Conservation (phyloP, 345 rosid genomes). For the Brassica juncea region DNA sequence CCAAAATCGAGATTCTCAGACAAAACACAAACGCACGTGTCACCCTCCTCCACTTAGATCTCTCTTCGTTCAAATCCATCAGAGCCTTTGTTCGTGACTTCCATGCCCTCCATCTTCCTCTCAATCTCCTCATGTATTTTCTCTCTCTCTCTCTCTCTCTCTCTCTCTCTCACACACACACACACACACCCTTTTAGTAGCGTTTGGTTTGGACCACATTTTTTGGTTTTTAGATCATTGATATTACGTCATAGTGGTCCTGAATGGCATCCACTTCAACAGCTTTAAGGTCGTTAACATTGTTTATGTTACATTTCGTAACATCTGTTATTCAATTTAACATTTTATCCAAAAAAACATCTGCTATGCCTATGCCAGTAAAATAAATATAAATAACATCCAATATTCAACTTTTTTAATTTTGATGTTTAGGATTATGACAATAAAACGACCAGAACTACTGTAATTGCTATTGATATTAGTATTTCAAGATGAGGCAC, state of each 20-base stretch:
- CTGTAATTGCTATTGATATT: not conserved
- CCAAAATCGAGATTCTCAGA: conserved; percentile 44
- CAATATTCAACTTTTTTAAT: not conserved
- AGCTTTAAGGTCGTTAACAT: not conserved
- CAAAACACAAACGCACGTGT: conserved; percentile 44
- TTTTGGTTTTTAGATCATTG: conserved; percentile 17
- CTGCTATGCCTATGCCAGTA: not conserved
- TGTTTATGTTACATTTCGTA: not conserved
- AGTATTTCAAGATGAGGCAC: not conserved
- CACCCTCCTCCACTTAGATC: conserved; percentile 39
- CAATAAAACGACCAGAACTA: not conserved
- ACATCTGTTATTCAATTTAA: not conserved
- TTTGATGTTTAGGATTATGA: not conserved
- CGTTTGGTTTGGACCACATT: conserved; percentile 2
- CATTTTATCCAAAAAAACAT: not conserved
- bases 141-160: not conserved
- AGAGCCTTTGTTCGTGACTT: conserved; percentile 38
- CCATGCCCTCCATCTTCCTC: conserved; percentile 40
- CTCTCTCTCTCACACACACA: no score
- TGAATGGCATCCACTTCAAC: conserved; percentile 2
- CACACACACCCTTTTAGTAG: not conserved
- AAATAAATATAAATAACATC: not conserved
- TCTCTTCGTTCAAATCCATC: conserved; percentile 40
- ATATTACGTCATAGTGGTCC: not conserved
- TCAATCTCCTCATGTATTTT: conserved; percentile 40